A percentile compares a stretch with the other conserved stretches of the same genome.
Conservation (phyloP, 768 basidiomycete genomes). For the Cyathus striatus region DNA sequence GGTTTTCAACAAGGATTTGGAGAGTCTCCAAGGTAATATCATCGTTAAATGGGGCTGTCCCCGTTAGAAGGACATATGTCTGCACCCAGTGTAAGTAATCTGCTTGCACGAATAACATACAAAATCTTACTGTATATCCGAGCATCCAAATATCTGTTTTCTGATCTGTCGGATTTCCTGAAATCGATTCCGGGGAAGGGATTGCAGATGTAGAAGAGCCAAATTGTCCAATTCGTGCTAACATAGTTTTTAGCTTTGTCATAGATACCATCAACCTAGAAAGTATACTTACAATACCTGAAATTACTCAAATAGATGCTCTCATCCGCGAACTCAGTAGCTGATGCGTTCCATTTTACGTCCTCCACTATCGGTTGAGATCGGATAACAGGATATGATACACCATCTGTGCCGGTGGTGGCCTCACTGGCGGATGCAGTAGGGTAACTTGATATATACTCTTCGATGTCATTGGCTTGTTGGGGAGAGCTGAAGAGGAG, state of each 20-base stretch:
- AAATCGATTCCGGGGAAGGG: background rate
- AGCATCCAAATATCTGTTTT: background rate
- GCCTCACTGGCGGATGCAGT: conserved; percentile 1
- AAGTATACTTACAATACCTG: conserved; percentile 2
- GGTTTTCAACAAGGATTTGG: background rate
- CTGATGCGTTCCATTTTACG: conserved; percentile 3
- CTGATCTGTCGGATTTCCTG: background rate
- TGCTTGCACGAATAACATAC: background rate
- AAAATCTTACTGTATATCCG: background rate
- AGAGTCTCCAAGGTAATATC: background rate
- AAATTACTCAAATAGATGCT: conserved; percentile 4
- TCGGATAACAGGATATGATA: conserved; percentile 2
- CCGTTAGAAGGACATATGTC: background rate
- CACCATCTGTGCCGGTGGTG: conserved; percentile 2
- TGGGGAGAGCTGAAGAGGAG: conserved; percentile 5
- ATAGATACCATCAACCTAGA: background rate
- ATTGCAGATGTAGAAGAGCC: background rate
- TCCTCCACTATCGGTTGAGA: conserved; percentile 4
- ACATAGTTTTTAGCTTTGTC: background rate
- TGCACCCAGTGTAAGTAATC: background rate
- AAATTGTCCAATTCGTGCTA: background rate
- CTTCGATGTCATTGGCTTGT: background rate
- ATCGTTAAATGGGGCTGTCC: background rate
- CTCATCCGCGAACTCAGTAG: conserved; percentile 1
- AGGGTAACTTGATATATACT: background rate